Conservation (phyloP, 805 yeast genomes). For the Suhomyces prunicola region DNA sequence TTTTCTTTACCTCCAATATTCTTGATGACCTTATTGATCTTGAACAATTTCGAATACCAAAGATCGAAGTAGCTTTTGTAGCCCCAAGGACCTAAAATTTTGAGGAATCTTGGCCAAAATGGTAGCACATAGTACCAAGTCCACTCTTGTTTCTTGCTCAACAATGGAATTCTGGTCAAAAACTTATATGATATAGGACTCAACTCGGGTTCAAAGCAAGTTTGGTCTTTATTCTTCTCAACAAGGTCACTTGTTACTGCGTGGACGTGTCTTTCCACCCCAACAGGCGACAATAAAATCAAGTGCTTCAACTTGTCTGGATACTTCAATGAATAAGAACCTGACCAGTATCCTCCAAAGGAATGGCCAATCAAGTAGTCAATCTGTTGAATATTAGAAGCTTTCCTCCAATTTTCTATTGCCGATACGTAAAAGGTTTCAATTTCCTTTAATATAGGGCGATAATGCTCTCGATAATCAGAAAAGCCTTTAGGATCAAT, state of each 20-base stretch:
- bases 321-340: constrained; percentile 57
- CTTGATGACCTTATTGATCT: constrained; percentile 34
- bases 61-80: constrained; percentile 32
- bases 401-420: constrained; percentile 62
- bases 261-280: constrained; percentile 67
- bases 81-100: constrained; percentile 45
- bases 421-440: constrained; percentile 57
- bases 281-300: constrained; percentile 71
- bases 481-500: constrained; percentile 23
- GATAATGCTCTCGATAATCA: constrained; percentile 32
- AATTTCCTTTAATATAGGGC: constrained; percentile 39
- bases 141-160: constrained; percentile 26
- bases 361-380: constrained; percentile 72
- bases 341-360: constrained; percentile 72
- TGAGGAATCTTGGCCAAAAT: constrained; percentile 48
- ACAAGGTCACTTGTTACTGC: constrained; percentile 47
- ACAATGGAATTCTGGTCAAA: constrained; percentile 45
- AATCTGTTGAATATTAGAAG: constrained; percentile 47
- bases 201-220: constrained; percentile 30
- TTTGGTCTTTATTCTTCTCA: constrained; percentile 2
- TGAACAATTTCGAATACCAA: constrained; percentile 41
- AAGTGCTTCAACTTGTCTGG: constrained; percentile 54
- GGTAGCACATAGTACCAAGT: constrained; percentile 41
- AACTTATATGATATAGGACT: constrained; percentile 46
- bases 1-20: constrained; percentile 29